A percentile compares a stretch with the other conserved stretches of the same genome.
Evolutionary conservation across 2,329 filamentous ascomycete species (phyloP).

Genomic region (Exophiala sp.): DNA sequence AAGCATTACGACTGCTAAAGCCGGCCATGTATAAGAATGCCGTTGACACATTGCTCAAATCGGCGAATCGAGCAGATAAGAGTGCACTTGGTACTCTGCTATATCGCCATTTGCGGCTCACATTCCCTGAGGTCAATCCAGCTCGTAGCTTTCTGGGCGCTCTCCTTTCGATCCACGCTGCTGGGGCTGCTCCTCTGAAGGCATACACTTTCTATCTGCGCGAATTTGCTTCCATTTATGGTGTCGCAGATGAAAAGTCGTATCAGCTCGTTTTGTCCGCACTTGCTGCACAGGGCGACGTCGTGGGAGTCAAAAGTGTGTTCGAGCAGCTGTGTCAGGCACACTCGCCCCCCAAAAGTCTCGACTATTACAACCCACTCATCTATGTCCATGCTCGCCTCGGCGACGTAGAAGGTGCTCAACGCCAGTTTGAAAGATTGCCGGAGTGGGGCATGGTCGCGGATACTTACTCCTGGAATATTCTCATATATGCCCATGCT

Average conservation of each 20-base stretch:
- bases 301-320: conserved; percentile 40
- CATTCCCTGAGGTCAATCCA: conserved; percentile 10
- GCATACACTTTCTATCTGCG: conserved; percentile 39
- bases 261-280: conserved; percentile 39
- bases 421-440: conserved; percentile 62
- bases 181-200: conserved; percentile 7
- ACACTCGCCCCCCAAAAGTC: conserved; percentile 35
- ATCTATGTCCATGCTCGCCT: conserved; percentile 68
- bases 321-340: conserved; percentile 43
- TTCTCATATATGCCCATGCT: conserved; percentile 67
- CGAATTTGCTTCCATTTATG: conserved; percentile 37
- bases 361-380: conserved; percentile 49
- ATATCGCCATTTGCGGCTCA: conserved; percentile 41
- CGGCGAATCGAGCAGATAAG: conserved; percentile 27
- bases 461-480: conserved; percentile 67
- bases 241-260: conserved; percentile 31
- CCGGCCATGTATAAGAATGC: conserved; percentile 19
- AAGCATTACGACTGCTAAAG: conserved; percentile 2
- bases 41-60: conserved; percentile 32
- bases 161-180: conserved; percentile 13
- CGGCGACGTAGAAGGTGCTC: conserved; percentile 60
- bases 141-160: conserved; percentile 5
- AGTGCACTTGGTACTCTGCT: conserved; percentile 32
- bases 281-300: conserved; percentile 48
- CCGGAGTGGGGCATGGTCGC: conserved; percentile 55